These are phyloP conservation scores for Cokeromyces recurvatus DNA, from an alignment of 371 early-diverging fungal genomes.

Conservation along the genomic window DNA sequence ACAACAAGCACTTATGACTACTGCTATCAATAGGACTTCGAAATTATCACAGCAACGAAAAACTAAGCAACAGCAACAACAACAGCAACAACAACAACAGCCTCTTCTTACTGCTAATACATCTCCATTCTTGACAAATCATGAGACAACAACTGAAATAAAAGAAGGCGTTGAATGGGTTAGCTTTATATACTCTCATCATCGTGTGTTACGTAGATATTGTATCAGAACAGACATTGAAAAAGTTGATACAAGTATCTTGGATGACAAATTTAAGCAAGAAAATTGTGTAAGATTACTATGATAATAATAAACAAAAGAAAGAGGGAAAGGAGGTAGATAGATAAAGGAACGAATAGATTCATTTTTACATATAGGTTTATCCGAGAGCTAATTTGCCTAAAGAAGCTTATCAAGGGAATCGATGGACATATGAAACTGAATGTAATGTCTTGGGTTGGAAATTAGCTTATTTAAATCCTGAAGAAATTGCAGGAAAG, in stretches of 20 bases:
- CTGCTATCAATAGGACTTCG: too few species aligned
- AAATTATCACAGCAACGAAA: too few species aligned
- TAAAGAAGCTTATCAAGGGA: conserved; percentile 66
- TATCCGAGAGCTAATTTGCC: conserved; percentile 61
- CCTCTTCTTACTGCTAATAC: neutral
- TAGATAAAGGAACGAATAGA: neutral
- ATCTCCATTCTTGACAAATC: conserved; percentile 14
- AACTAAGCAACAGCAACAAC: neutral
- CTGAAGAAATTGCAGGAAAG: conserved; percentile 67
- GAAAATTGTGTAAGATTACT: conserved; percentile 26
- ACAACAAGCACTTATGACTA: too few species aligned
- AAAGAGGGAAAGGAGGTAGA: neutral
- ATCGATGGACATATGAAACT: conserved; percentile 44
- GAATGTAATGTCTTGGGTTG: conserved; percentile 21
- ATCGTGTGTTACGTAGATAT: conserved; percentile 55
- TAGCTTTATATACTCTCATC: conserved; percentile 56
- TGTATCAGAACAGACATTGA: conserved; percentile 77
- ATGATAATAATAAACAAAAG: too few species aligned
- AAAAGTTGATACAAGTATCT: conserved; percentile 31
- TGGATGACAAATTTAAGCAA: conserved; percentile 29
- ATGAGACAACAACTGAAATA: conserved; percentile 32
- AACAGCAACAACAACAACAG: neutral
- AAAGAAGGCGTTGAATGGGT: conserved; percentile 58
- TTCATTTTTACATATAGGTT: conserved; percentile 8
- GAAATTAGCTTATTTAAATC: conserved; percentile 62